phyloP scores from a whole-genome alignment of 768 basidiomycete genomes.

The Boletales sp. region DNA sequence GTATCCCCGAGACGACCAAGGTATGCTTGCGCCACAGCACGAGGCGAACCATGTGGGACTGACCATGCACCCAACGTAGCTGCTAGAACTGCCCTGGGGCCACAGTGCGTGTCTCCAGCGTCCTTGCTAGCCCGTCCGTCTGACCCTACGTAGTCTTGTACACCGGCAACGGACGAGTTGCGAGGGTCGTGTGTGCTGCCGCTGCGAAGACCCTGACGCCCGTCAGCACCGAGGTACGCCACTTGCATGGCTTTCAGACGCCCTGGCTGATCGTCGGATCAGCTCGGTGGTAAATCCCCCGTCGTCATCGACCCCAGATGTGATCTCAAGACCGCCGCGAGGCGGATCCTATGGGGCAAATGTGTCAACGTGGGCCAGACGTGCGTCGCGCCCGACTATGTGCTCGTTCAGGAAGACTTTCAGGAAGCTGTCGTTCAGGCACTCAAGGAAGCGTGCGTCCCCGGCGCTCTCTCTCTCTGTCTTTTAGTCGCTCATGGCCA shows the following conservation, averaged over 20 bases:
- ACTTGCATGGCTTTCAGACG: background rate
- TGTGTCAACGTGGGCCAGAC: conserved; percentile 72
- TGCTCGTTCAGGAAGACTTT: conserved; percentile 41
- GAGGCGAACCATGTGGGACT: background rate
- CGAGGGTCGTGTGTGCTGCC: conserved; percentile 61
- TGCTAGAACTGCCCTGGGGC: conserved; percentile 71
- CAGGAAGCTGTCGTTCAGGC: conserved; percentile 40
- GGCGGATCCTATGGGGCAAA: conserved; percentile 83
- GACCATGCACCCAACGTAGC: conserved; percentile 32
- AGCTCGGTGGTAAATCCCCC: conserved; percentile 75
- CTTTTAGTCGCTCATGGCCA: background rate
- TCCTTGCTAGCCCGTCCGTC: background rate
- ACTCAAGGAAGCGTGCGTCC: conserved; percentile 40
- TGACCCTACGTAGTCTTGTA: conserved; percentile 38
- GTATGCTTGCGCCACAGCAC: conserved; percentile 18
- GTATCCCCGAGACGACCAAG: conserved; percentile 58
- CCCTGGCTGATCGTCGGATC: background rate
- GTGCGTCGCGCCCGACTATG: conserved; percentile 62
- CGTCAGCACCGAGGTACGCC: conserved; percentile 50
- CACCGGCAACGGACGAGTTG: conserved; percentile 62
- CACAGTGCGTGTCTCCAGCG: conserved; percentile 38
- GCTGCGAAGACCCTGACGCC: conserved; percentile 79
- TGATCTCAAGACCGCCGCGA: conserved; percentile 62
- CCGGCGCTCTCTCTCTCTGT: background rate
- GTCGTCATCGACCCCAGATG: conserved; percentile 68